phyloP scores from a whole-genome alignment of 805 yeast species.

The Cyberlindnera veronae region DNA sequence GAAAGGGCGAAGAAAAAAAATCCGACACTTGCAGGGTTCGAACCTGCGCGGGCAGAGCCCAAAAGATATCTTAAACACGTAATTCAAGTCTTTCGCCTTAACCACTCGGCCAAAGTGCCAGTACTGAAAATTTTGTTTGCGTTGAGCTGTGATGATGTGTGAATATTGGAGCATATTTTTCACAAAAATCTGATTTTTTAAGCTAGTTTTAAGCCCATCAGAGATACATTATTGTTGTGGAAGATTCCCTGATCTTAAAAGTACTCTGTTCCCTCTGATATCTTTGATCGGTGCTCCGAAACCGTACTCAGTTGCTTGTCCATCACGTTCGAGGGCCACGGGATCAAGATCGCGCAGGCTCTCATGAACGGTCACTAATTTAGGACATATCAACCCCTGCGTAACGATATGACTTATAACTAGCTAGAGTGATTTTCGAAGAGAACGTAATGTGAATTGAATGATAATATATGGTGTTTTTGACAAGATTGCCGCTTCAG shows the following conservation, averaged over 20 bases:
- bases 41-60: slow-evolving; percentile 31
- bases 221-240: too few species aligned
- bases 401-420: too few species aligned
- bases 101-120: slow-evolving; percentile 30
- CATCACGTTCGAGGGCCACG: too few species aligned
- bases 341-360: too few species aligned
- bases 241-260: too few species aligned
- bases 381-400: too few species aligned
- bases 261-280: too few species aligned
- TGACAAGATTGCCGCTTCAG: too few species aligned
- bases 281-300: too few species aligned
- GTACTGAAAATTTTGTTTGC: background rate
- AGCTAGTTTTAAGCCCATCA: too few species aligned
- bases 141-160: background rate
- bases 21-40: slow-evolving; percentile 30
- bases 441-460: background rate
- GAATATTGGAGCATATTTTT: background rate
- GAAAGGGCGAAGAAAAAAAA: slow-evolving; percentile 5
- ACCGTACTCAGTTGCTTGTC: too few species aligned
- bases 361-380: too few species aligned
- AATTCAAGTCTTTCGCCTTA: slow-evolving; percentile 30
- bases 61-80: slow-evolving; percentile 22
- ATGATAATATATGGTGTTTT: background rate
- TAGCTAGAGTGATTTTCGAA: background rate
- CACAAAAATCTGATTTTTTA: background rate